Conservation (phyloP, 108 stramenopile species). For the Nitzschia inconspicua region DNA sequence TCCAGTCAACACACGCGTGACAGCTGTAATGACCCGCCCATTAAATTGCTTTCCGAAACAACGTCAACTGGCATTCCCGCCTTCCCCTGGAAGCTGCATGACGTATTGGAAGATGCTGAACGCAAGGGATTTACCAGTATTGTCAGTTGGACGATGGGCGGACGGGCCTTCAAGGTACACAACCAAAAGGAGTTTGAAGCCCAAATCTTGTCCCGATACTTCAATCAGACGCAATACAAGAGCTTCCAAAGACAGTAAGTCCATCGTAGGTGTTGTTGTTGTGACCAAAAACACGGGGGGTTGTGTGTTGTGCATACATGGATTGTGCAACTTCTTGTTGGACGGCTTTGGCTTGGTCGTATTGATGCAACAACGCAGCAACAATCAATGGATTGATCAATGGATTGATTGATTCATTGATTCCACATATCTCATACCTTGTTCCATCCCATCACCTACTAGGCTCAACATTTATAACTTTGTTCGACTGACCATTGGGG, state of each 20-base stretch:
- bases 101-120: slow-evolving; percentile 45
- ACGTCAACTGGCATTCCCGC: neutral
- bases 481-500: neutral
- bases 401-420: no score
- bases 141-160: slow-evolving; percentile 57
- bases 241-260: slow-evolving; percentile 78
- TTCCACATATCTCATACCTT: no score
- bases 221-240: slow-evolving; percentile 43
- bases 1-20: no score
- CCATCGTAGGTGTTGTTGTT: no score
- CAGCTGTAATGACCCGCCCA: no score
- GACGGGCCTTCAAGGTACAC: slow-evolving; percentile 55
- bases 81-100: slow-evolving; percentile 69
- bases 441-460: no score
- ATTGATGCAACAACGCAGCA: no score
- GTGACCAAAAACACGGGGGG: no score
- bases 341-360: no score
- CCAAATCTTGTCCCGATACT: slow-evolving; percentile 43
- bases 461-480: neutral
- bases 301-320: no score
- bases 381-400: no score
- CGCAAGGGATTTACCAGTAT: slow-evolving; percentile 33
- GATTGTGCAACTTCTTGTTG: no score
- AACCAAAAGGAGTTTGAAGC: slow-evolving; percentile 43
- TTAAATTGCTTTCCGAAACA: neutral